Evolutionary conservation across 768 basidiomycete species (phyloP), one percentile per base, ranked within the genome.

Genomic region (Sistotremastrum niveocremeum): DNA sequence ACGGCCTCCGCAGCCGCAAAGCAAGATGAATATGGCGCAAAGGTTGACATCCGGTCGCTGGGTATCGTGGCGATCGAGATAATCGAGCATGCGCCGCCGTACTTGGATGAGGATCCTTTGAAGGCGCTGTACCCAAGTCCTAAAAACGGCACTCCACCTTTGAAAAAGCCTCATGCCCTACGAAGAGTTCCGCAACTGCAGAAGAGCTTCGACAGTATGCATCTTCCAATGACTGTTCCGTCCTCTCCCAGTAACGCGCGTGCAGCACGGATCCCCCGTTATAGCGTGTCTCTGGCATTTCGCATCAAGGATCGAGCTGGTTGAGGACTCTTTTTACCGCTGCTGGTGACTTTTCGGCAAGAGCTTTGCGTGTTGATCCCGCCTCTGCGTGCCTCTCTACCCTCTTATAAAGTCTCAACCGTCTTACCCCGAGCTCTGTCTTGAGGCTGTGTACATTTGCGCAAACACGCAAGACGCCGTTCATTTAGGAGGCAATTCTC

Each of bases 11-110:
- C 94, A 62, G 89, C 94, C 44, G 90, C 94, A 56, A 93, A 90
- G 65, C 86, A 91, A 61, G 93, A 94, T 64, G 89, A 91, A 62
- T 95, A 95, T 57, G 90, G 91, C 40, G 87, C 89, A 29, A 94
- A 94, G 62, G 91, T 94, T 20, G 91, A 94, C 56, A 89, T 95
- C 43, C 94, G 91, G 91, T 90, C 87, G 8, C 74, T 95, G 7
- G 91, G 91, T 4, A 95, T 97, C 65, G 91, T 95, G 90, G 90
- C 90, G 4, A 97, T 97, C 50, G 89, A 97, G 71, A 97, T 97
- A 91, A 93, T 97, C 51, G 91, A 97, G 63, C 90, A 89, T 57
- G 91, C 94, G 63, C 91, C 91, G 2, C 91, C 91, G 5, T 94
- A 95, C 61, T 70, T 97, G 37, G 89, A 94, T 53, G 91, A 97